Evolutionary conservation across 2,329 filamentous ascomycete species (phyloP), one percentile per base, ranked within the genome.

Genomic region (Neofusicoccum laricinum): DNA sequence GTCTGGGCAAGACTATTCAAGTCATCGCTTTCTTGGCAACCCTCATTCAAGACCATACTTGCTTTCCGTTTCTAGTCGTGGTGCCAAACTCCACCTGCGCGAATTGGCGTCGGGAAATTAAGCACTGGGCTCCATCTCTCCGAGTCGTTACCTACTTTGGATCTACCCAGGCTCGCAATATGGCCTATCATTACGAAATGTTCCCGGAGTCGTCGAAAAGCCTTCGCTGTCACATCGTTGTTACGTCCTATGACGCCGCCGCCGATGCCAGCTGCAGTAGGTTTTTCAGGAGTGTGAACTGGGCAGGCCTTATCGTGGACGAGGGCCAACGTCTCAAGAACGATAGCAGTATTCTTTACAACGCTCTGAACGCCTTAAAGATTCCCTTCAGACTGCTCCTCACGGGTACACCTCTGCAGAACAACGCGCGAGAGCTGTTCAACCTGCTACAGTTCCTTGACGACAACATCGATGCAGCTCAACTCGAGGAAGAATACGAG

Each of bases 71-170:
- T 73, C 82, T 99, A 15, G 84, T 98, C 2, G 92, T 97, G 1
- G 94, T 96, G 0, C 95, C 95, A 0, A 98, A 98, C 73, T 89
- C 94, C 0, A 99, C 95, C 0, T 96, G 93, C 75, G 87, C 93
- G n/a, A 99, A 99, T 74, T 99, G 95, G 94, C 90, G 94, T 5
- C 88, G 94, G 55, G 95, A 99, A 74, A 92, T 98, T 76, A 96
- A 96, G 79, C 89, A 91, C 69, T 99, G 94, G 94, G 89, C 90
- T 0, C 94, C 94, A 1, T 86, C 86, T 6, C 79, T 98, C 40
- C 88, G 93, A 46, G 93, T 96, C 6, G 93, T 97, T n/a, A 90
- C 93, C 0, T 98, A 95, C 74, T 96, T 96, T 74, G 95, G 95
- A 50, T 90, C 90, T 15, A 85, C 84, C 58, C 84, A 85, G 55